Base-by-base conservation (phyloP, 768 basidiomycete species). In the Tulasnella sp. region DNA sequence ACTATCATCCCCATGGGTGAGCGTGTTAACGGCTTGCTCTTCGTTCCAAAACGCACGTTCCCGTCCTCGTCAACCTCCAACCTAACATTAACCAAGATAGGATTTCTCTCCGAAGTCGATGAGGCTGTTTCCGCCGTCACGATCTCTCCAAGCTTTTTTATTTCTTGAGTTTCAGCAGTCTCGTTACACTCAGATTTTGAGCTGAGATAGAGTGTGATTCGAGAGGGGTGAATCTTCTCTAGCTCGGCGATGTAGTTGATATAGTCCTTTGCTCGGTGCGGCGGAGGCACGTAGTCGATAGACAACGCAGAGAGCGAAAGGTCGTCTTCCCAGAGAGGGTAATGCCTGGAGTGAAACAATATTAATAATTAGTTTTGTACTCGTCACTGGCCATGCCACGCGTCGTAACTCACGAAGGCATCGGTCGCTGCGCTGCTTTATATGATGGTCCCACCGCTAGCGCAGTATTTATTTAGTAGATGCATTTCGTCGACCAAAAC, bases 151-250 rank as follows among this genome's bases (percentile, higher is more conserved):
- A 34, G 22, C 3, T 64, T 14, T 64, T 24, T 28, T 3, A 64
- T 24, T 34, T 64, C 60, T 34, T 64, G n/a, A 34, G n/a, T 24
- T 64, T 64, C 60, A 11, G 60, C 31, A 20, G 42, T 42, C 42
- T 42, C 42, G 42, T 5, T 42, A 42, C 42, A 42, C 42, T 12
- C 12, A n/a, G n/a, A n/a, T n/a, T n/a, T n/a, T 34, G 64, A 8
- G 31, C 64, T 14, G 16, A 69, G 41, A 18, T 37, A 75, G 5
- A 75, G 41, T 20, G 41, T 75, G 37, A 75, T 75, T 9, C 74
- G 6, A n/a, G 74, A 75, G n/a, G 74, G 74, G 37, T 75, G 74
- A 22, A 75, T 75, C 11, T 28, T 28, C 44, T 75, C 74, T 28
- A 42, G 74, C 40, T 28, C n/a, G 28, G 31, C 28, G 74, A 75